Evolutionary conservation across 208 protist genomes (phyloP), one percentile per base, ranked within the genome.

Genomic region (Acanthamoeba castellanii): DNA sequence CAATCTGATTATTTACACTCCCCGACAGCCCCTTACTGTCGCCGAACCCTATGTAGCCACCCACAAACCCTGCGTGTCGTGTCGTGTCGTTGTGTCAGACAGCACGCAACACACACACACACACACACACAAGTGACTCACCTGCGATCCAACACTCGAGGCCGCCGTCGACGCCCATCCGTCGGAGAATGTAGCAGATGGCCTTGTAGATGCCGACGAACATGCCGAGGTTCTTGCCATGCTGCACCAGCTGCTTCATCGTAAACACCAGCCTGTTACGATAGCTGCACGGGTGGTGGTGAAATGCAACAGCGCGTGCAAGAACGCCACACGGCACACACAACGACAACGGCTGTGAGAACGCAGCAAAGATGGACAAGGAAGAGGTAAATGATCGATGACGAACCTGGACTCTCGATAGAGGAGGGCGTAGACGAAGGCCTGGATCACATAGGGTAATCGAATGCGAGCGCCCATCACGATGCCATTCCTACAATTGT

Each of bases 1-100:
- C 95, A 30, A 96, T 96, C 64, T 96, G 95, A 70, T 96, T 96
- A 61, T 96, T 96, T 34, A 96, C 95, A 95, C 95, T 96, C 11
- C 95, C 95, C 66, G 90, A 95, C 7, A 88, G 68, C 13, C 64
- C 66, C 61, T 85, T 93, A 32, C 76, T 94, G 3, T 95, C 92
- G 82, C 95, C 95, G 76, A 96, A 96, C 59, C 90, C 95, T 68
- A 57, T 88, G 64, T 95, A 96, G 66, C 92, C 92, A 20, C 47
- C 72, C 30, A 81, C 72, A 14, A 81, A 81, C 5, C 72, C 72
- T 81, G 50, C 50, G 13, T 13, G 8, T 5, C 50, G 50, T 13
- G 13, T 55, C 50, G 50, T 13, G 50, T 55, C 8, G 5, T 5
- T 55, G 50, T 55, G 50, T 55, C 8, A 55, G 50, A 61, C 55